A percentile compares a stretch with the other conserved stretches of the same genome.
Conservation (phyloP, 1,139 yeast species). For the Casaregolazyma suthepensis region DNA sequence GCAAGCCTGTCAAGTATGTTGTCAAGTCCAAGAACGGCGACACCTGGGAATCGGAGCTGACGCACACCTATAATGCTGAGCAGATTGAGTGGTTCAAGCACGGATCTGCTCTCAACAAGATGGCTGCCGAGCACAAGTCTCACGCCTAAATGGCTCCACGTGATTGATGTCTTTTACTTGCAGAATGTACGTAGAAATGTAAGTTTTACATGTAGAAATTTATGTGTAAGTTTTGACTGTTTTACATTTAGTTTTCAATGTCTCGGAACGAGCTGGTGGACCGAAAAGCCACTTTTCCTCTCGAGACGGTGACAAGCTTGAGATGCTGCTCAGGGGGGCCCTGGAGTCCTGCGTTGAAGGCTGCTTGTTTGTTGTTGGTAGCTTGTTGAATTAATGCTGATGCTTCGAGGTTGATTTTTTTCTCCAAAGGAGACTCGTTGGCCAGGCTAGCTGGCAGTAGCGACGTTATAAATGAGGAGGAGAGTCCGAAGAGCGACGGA, state of each 20-base stretch:
- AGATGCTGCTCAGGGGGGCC: slow-evolving; percentile 24
- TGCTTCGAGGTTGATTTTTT: slow-evolving; percentile 11
- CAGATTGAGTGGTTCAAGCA: slow-evolving; percentile 99
- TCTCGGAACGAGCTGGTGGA: slow-evolving; percentile 17
- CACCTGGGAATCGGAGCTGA: slow-evolving; percentile 80
- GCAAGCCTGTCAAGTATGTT: slow-evolving; percentile 79
- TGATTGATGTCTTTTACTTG: not conserved
- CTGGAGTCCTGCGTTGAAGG: slow-evolving; percentile 14
- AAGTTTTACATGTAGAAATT: not conserved
- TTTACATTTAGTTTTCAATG: not conserved
- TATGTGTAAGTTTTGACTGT: not conserved
- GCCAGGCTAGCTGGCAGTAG: not conserved
- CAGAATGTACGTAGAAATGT: not conserved
- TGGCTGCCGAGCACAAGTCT: slow-evolving; percentile 49
- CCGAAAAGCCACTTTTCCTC: slow-evolving; percentile 24
- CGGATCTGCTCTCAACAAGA: slow-evolving; percentile 98
- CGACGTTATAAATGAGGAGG: not conserved
- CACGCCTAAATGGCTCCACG: not conserved
- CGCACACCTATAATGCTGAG: slow-evolving; percentile 93
- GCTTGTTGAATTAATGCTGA: slow-evolving; percentile 13
- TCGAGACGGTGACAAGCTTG: slow-evolving; percentile 23
- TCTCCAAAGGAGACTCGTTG: slow-evolving; percentile 6
- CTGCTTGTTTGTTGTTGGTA: slow-evolving; percentile 4
- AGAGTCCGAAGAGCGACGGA: not conserved
- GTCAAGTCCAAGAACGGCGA: slow-evolving; percentile 84